These are phyloP conservation scores for Sindora glabra DNA, from an alignment of 306 rosid genomes.

Conservation along the genomic window DNA sequence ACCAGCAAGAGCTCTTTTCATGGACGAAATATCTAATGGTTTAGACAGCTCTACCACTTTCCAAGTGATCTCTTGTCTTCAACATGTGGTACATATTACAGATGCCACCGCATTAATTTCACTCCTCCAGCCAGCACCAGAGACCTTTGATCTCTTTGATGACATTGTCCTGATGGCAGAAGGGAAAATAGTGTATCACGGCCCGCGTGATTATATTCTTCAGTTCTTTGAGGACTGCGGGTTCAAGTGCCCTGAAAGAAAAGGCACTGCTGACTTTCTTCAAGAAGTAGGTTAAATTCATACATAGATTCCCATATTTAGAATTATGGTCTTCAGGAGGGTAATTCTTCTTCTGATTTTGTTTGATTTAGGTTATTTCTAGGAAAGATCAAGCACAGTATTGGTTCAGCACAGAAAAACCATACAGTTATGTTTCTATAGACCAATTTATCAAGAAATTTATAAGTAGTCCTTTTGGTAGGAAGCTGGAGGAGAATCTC, in stretches of 20 bases:
- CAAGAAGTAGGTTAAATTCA: constrained; percentile 38
- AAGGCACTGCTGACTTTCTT: constrained; percentile 53
- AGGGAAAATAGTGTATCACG: constrained; percentile 54
- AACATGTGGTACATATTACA: constrained; percentile 44
- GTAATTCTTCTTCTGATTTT: background rate
- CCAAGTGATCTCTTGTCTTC: constrained; percentile 46
- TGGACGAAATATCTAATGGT: constrained; percentile 76
- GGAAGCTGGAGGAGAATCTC: constrained; percentile 34
- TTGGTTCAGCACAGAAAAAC: constrained; percentile 31
- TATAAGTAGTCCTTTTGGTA: constrained; percentile 26
- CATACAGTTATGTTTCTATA: constrained; percentile 28
- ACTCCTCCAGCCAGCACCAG: constrained; percentile 66
- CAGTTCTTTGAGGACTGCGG: constrained; percentile 43
- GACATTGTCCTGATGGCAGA: constrained; percentile 55
- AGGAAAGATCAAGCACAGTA: constrained; percentile 46
- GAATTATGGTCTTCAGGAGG: background rate
- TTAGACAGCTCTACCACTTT: constrained; percentile 66
- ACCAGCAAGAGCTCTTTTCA: constrained; percentile 46
- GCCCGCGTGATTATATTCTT: constrained; percentile 35
- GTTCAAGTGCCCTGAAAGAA: constrained; percentile 42
- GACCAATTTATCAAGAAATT: constrained; percentile 31
- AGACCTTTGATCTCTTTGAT: constrained; percentile 59
- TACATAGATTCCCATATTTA: constrained; percentile 1
- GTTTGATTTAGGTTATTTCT: constrained; percentile 41
- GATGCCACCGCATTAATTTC: constrained; percentile 53